phyloP scores from a whole-genome alignment of 169 alveolate genomes.

The Toxoplasma gondii region DNA sequence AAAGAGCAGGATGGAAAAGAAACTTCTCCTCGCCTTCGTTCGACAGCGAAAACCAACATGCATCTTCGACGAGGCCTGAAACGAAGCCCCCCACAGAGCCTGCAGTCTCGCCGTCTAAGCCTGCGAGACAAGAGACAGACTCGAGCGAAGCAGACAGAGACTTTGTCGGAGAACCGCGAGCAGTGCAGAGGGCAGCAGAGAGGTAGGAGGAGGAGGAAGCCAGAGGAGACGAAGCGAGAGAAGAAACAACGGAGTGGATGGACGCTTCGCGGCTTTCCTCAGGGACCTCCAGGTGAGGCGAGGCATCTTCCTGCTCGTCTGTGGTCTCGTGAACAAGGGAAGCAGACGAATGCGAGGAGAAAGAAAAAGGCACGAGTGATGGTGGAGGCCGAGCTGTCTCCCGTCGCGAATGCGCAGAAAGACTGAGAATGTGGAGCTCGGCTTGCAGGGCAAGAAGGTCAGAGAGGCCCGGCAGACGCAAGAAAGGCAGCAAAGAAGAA shows the following conservation, averaged over 20 bases:
- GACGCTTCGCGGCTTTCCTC: no score
- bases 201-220: no score
- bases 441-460: slow-evolving; percentile 1
- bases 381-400: background rate
- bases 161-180: background rate
- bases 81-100: background rate
- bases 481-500: background rate
- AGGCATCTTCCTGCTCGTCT: background rate
- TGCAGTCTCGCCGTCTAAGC: background rate
- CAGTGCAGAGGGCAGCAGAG: background rate
- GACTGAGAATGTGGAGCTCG: background rate
- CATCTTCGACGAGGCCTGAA: background rate
- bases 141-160: background rate
- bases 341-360: background rate
- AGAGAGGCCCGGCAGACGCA: background rate
- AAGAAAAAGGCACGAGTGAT: background rate
- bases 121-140: background rate
- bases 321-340: background rate
- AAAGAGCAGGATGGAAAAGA: no score
- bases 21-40: no score
- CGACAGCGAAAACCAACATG: no score
- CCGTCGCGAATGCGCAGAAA: background rate
- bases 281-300: no score
- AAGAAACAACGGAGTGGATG: no score
- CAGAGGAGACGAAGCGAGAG: no score